Percentiles rank a stretch among this genome's conserved stretches.
phyloP scores from a whole-genome alignment of 441 rosid genomes.

The Gossypium schwendimanii region DNA sequence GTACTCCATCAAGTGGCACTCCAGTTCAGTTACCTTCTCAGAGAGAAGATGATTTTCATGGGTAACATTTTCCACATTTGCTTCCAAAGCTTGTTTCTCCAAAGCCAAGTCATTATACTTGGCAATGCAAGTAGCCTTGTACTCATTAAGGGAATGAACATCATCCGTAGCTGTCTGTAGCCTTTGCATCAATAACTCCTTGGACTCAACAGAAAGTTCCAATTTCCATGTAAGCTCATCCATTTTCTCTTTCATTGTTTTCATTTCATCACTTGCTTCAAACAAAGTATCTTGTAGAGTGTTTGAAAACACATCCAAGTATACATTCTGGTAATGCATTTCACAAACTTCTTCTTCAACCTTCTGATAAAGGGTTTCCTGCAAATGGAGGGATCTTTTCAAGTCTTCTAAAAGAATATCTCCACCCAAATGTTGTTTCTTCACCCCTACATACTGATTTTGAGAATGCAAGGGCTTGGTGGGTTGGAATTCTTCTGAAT shows the following conservation, averaged over 20 bases:
- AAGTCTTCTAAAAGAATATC: conserved; percentile 69
- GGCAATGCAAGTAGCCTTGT: conserved; percentile 43
- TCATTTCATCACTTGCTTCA: conserved; percentile 48
- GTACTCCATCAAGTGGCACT: conserved; percentile 46
- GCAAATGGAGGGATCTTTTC: conserved; percentile 73
- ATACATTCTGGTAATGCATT: conserved; percentile 60
- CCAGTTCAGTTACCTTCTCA: conserved; percentile 63
- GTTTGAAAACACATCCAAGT: conserved; percentile 77
- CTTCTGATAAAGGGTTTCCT: conserved; percentile 73
- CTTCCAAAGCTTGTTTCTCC: conserved; percentile 56
- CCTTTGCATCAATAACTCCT: conserved; percentile 54
- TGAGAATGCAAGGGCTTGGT: conserved; percentile 34
- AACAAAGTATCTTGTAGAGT: conserved; percentile 58
- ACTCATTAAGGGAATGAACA: conserved; percentile 55
- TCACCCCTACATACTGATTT: conserved; percentile 38
- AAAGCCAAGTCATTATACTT: conserved; percentile 54
- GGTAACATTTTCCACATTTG: conserved; percentile 43
- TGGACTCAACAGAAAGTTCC: conserved; percentile 56
- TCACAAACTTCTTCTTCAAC: conserved; percentile 83
- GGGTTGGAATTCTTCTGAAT: conserved; percentile 34
- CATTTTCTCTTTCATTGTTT: conserved; percentile 40
- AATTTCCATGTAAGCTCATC: conserved; percentile 57
- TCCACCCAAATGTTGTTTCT: conserved; percentile 55
- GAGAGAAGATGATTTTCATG: conserved; percentile 52
- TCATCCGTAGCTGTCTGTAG: conserved; percentile 66